These are phyloP conservation scores for Porcisia hertigi DNA, from an alignment of 208 protist species.

Conservation along the genomic window DNA sequence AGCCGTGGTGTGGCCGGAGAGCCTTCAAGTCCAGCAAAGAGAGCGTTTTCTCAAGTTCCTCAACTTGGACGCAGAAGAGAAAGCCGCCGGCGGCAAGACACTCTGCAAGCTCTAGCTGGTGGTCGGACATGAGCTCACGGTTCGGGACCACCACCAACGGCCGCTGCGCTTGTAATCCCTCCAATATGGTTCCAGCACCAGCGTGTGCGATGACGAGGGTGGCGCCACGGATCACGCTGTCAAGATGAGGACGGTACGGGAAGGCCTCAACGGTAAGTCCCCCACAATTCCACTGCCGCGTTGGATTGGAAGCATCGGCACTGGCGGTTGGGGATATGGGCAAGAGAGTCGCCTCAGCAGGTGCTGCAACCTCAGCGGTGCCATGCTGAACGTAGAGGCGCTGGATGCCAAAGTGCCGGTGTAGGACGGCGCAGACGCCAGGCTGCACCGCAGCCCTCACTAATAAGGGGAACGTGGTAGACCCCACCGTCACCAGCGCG, in stretches of 20 bases:
- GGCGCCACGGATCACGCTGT: conserved; percentile 46
- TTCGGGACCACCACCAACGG: conserved; percentile 89
- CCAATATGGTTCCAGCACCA: conserved; percentile 92
- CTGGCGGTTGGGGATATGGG: background rate
- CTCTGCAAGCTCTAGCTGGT: conserved; percentile 86
- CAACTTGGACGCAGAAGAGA: conserved; percentile 65
- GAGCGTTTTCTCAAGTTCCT: conserved; percentile 42
- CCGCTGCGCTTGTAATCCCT: conserved; percentile 61
- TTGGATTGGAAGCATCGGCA: background rate
- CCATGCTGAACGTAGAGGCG: conserved; percentile 83
- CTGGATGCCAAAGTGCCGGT: conserved; percentile 43
- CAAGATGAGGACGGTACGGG: conserved; percentile 62
- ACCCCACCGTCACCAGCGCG: conserved; percentile 90
- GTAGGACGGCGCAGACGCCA: conserved; percentile 40
- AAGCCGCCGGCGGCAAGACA: conserved; percentile 45
- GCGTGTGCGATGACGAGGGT: conserved; percentile 86
- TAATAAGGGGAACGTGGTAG: conserved; percentile 78
- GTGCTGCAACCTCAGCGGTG: conserved; percentile 22
- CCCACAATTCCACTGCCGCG: conserved; percentile 26
- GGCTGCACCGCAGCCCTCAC: conserved; percentile 50
- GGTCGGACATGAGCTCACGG: conserved; percentile 85
- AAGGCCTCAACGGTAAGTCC: conserved; percentile 72
- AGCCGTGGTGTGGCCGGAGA: conserved; percentile 54
- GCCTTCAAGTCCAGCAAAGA: conserved; percentile 34
- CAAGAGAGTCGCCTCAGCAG: conserved; percentile 2